A percentile compares a stretch with the other conserved stretches of the same genome.
Conservation (phyloP, 1,284 basidiomycete genomes). For the Paramarasmius palmivorus region DNA sequence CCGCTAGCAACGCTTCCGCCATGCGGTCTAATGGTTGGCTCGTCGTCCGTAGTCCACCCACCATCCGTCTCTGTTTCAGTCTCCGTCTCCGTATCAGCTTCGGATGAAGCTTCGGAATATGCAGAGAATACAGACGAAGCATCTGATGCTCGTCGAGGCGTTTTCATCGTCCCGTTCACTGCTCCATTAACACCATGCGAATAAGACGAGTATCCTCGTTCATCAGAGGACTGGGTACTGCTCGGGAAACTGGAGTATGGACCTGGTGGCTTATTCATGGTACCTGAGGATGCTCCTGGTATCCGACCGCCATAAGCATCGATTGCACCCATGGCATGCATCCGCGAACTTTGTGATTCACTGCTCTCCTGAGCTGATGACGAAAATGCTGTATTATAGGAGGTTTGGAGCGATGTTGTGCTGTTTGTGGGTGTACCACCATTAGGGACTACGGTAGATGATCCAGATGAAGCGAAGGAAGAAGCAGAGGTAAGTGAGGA, state of each 20-base stretch:
- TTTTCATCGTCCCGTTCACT: conserved; percentile 12
- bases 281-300: conserved; percentile 24
- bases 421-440: not conserved
- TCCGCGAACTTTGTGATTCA: conserved; percentile 12
- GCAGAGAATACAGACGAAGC: conserved; percentile 1
- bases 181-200: not conserved
- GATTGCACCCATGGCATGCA: conserved; percentile 55
- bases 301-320: conserved; percentile 47
- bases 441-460: not conserved
- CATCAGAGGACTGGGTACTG: not conserved
- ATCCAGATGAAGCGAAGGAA: conserved; percentile 10
- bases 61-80: conserved; percentile 48
- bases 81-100: conserved; percentile 43
- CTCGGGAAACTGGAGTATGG: not conserved
- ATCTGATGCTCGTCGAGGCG: conserved; percentile 24
- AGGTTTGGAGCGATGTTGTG: not conserved
- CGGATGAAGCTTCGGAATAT: conserved; percentile 31
- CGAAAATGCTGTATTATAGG: not conserved
- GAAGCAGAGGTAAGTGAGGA: conserved; percentile 7
- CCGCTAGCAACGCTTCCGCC: conserved; percentile 28
- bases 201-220: not conserved
- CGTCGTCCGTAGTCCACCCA: conserved; percentile 68
- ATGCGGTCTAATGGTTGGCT: conserved; percentile 68
- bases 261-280: not conserved
- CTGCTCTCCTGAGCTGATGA: not conserved